Base-by-base conservation (phyloP, 768 basidiomycete species). In the Lactifluus volemus region DNA sequence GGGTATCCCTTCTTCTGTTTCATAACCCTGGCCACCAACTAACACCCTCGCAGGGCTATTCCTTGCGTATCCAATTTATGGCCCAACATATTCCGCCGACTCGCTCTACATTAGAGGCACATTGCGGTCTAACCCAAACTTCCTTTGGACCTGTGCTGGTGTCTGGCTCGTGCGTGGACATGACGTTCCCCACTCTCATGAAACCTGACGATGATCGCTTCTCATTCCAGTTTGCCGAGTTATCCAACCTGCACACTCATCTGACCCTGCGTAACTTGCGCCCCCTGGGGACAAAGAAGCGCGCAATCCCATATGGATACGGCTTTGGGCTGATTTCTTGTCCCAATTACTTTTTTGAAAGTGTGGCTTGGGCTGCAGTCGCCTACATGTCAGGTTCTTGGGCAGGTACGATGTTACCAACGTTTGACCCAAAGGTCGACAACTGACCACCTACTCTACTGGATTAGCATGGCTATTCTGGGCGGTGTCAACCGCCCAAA, bases 311-410 rank as follows among this genome's bases (percentile, higher is more conserved):
- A 0, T 74, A 78, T n/a, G 96, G 97, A 29, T 96, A 93, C 65
- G 95, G 94, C 6, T 99, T 98, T 75, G 77, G 84, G 56, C 74
- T 82, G n/a, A 81, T 95, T 44, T 88, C 91, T 6, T 89, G 82
- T 77, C 92, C 96, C 15, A 98, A 99, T 73, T 99, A 99, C 75
- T 85, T 90, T 70, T 98, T 95, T 69, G 97, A 99, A 74, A 79
- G 76, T 8, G 61, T 96, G 29, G 86, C 76, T 0, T 97, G 96
- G 91, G 68, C 77, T 4, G 76, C 80, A 15, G 78, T 97, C 53
- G 79, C 79, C 25, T 77, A 77, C 21, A 85, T 98, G 84, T 93
- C 93, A 2, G 82, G 85, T 34, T 89, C 86, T 68, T 76, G 81
- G 65, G 82, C 81, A 47, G 82, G 92, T 92, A 68, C 53, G 87